Percentiles rank a stretch among this genome's conserved stretches.
These are phyloP conservation scores for Seminavis robusta DNA, from an alignment of 108 stramenopile genomes.

Conservation along the genomic window DNA sequence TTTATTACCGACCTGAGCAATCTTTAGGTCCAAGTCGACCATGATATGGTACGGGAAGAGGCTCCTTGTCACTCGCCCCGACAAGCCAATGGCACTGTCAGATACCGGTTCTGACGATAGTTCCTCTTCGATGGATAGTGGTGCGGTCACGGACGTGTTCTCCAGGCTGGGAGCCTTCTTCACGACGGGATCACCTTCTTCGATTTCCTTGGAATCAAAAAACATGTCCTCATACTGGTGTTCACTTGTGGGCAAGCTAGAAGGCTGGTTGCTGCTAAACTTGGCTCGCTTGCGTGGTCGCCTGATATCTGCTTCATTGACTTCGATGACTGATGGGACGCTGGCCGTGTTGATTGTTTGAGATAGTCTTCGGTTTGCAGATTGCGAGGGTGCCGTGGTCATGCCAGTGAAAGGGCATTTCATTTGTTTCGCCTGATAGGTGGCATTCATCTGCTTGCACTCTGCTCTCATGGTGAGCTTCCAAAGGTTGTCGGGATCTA, in stretches of 20 bases:
- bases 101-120: too few relatives aligned
- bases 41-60: conserved; percentile 44
- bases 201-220: not conserved
- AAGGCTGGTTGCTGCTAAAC: too few relatives aligned
- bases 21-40: conserved; percentile 24
- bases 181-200: not conserved
- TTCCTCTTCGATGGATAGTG: not conserved
- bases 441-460: not conserved
- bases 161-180: not conserved
- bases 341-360: not conserved
- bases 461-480: not conserved
- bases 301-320: not conserved
- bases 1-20: conserved; percentile 29
- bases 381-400: not conserved
- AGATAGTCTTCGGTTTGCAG: not conserved
- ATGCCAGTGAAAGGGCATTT: not conserved
- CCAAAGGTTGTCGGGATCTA: not conserved
- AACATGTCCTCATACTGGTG: not conserved
- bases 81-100: not conserved
- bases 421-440: not conserved
- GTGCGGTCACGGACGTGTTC: not conserved
- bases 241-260: too few relatives aligned
- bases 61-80: conserved; percentile 9
- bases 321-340: not conserved
- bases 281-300: too few relatives aligned